A percentile compares a stretch with the other conserved stretches of the same genome.
Conservation (phyloP, 257 asterid species). For the Fraxinus quadrangulata region DNA sequence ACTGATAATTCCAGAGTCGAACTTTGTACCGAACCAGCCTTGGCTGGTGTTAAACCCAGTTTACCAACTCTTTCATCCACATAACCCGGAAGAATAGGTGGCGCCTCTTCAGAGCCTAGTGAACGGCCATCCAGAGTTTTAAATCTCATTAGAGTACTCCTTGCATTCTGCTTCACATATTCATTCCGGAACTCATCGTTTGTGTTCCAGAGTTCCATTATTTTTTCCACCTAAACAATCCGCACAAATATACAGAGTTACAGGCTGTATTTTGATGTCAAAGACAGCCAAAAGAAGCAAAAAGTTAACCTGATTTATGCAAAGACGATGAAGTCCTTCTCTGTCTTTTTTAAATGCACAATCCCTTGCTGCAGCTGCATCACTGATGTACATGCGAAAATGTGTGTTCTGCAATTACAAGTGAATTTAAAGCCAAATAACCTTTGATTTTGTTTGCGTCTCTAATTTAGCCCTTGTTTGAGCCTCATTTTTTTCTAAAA, state of each 20-base stretch:
- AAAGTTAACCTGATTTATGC: conserved; percentile 57
- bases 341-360: conserved; percentile 56
- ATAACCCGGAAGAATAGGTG: conserved; percentile 52
- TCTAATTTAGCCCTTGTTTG: no score
- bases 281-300: conserved; percentile 5
- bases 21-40: conserved; percentile 30
- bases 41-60: conserved; percentile 32
- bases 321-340: conserved; percentile 54
- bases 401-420: conserved; percentile 61
- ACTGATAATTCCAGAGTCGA: conserved; percentile 36
- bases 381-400: conserved; percentile 63
- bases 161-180: conserved; percentile 55
- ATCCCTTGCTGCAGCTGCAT: conserved; percentile 50
- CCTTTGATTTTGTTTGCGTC: neutral
- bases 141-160: conserved; percentile 71
- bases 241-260: conserved; percentile 8
- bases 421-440: conserved; percentile 5
- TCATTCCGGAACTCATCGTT: conserved; percentile 66
- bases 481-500: no score
- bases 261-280: conserved; percentile 5
- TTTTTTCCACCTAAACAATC: conserved; percentile 55
- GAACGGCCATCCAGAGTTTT: conserved; percentile 88
- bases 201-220: conserved; percentile 76
- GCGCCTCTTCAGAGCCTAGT: conserved; percentile 79
- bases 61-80: conserved; percentile 41